These are phyloP conservation scores for Beauveria sp. DNA, from an alignment of 2,329 filamentous ascomycete genomes.

Conservation along the genomic window DNA sequence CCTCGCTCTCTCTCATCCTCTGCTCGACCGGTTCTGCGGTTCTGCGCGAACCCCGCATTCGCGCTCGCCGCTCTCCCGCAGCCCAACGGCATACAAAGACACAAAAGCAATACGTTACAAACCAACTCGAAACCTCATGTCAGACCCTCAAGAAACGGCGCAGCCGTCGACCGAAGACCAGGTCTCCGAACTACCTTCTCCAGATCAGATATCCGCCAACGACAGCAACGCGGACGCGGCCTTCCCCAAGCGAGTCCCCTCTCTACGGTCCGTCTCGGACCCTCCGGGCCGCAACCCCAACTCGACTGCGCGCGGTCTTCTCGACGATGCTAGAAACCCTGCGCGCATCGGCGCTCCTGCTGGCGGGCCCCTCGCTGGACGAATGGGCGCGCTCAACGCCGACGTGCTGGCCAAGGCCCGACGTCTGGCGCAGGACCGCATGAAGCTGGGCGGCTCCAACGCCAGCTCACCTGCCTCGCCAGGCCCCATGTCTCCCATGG, in stretches of 20 bases:
- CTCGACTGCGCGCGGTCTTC: constrained; percentile 75
- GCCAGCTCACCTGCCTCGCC: constrained; percentile 23
- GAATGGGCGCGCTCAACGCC: constrained; percentile 27
- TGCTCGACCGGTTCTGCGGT: neutral
- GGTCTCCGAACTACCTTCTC: neutral
- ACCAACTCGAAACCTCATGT: neutral
- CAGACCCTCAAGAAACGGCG: neutral
- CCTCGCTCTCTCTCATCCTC: constrained; percentile 3
- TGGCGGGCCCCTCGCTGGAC: constrained; percentile 28
- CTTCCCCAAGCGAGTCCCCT: constrained; percentile 46
- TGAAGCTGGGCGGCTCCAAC: constrained; percentile 34
- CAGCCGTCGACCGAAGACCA: neutral
- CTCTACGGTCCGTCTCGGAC: constrained; percentile 53
- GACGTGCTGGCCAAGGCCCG: constrained; percentile 41
- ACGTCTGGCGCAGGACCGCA: constrained; percentile 38
- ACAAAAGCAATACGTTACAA: neutral
- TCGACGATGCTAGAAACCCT: constrained; percentile 58
- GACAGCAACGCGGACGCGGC: constrained; percentile 9
- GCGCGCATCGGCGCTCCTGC: constrained; percentile 15
- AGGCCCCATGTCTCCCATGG: constrained; percentile 25
- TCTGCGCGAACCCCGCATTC: neutral
- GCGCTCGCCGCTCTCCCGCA: neutral
- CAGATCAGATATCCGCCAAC: neutral
- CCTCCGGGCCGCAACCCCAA: constrained; percentile 63
- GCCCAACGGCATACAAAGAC: neutral